Evolutionary conservation across 179 eudicot species (phyloP).

Genomic region (Camellia oleifera): DNA sequence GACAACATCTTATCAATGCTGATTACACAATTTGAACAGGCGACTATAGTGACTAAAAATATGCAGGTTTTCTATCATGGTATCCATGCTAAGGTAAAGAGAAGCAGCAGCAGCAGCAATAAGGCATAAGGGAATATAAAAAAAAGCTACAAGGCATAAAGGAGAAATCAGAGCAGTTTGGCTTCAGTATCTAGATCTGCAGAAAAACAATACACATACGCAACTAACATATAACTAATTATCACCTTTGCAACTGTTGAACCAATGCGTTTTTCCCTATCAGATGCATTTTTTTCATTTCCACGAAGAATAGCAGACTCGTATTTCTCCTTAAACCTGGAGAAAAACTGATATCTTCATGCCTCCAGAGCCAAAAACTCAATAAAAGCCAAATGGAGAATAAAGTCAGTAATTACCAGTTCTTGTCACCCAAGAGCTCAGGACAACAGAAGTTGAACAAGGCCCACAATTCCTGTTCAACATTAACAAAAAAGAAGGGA

Average conservation of each 20-base stretch:
- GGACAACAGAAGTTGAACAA: slow-evolving; percentile 94
- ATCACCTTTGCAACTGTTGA: slow-evolving; percentile 92
- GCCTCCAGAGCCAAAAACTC: slow-evolving; percentile 9
- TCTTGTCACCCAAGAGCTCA: slow-evolving; percentile 86
- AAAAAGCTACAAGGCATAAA: background rate
- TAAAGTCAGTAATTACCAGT: slow-evolving; percentile 41
- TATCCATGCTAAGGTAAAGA: background rate
- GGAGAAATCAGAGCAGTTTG: background rate
- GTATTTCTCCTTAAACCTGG: slow-evolving; percentile 79
- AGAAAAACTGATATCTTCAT: slow-evolving; percentile 12
- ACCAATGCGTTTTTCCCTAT: slow-evolving; percentile 83
- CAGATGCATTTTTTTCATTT: slow-evolving; percentile 87
- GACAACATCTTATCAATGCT: background rate
- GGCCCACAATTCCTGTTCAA: slow-evolving; percentile 90
- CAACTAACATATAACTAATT: background rate
- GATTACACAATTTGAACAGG: background rate
- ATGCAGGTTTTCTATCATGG: background rate
- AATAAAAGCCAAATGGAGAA: background rate
- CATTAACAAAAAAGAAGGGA: slow-evolving; percentile 2
- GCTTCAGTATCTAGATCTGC: background rate
- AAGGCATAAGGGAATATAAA: background rate
- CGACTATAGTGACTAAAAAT: background rate
- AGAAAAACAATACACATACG: slow-evolving; percentile 5
- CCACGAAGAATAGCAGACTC: slow-evolving; percentile 85
- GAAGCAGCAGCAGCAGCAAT: background rate